Evolutionary conservation across 2,329 filamentous ascomycete species (phyloP).

Genomic region (Alternaria burnsii): DNA sequence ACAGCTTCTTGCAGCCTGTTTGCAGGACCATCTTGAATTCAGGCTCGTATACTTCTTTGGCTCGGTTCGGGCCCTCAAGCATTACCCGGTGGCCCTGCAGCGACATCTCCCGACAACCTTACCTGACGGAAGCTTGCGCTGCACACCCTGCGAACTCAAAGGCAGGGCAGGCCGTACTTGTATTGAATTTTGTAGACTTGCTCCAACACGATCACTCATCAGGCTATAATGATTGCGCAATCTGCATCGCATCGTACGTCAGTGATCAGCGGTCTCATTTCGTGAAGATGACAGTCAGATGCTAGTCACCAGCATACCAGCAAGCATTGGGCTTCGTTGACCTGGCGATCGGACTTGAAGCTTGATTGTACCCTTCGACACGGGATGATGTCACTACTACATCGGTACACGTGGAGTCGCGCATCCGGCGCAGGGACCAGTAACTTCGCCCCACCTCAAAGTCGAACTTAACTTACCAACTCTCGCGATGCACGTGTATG

Average conservation of each 20-base stretch:
- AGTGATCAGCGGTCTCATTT: conserved; percentile 11
- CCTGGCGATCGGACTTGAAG: conserved; percentile 10
- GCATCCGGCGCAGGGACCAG: conserved; percentile 25
- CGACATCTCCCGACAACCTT: not conserved
- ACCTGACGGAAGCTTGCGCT: not conserved
- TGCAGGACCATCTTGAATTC: not conserved
- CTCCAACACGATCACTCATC: not conserved
- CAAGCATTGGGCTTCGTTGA: conserved; percentile 7
- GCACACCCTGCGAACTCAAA: not conserved
- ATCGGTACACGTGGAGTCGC: conserved; percentile 18
- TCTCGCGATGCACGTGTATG: not conserved
- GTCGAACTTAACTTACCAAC: not conserved
- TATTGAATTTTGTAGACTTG: not conserved
- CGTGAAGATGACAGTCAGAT: conserved; percentile 2
- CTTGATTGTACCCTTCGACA: conserved; percentile 17
- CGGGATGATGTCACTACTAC: conserved; percentile 30
- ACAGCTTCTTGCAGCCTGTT: not conserved
- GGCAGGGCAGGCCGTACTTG: not conserved
- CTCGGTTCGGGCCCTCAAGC: not conserved
- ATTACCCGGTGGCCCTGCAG: conserved; percentile 14
- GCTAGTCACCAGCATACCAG: not conserved
- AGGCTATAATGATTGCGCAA: conserved; percentile 2
- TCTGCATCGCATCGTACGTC: conserved; percentile 6
- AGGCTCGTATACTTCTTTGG: not conserved
- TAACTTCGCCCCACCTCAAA: conserved; percentile 13